These are phyloP conservation scores for Myxozyma monticola DNA, from an alignment of 805 yeast species.

Conservation along the genomic window DNA sequence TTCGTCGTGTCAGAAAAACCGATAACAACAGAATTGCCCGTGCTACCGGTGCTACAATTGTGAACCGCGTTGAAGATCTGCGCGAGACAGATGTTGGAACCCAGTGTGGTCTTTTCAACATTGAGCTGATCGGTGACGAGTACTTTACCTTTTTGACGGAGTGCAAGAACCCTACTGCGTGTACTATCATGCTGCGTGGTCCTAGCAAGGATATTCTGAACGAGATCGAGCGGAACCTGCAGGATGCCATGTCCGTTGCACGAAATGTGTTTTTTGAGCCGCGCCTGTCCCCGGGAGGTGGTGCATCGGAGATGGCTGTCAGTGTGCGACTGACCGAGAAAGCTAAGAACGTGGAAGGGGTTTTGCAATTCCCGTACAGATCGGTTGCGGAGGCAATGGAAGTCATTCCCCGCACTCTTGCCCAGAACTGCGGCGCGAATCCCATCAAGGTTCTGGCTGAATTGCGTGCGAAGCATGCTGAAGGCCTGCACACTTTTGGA, in stretches of 20 bases:
- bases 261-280: slow-evolving; percentile 95
- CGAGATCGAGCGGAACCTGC: slow-evolving; percentile 94
- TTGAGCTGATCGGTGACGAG: slow-evolving; percentile 95
- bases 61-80: slow-evolving; percentile 91
- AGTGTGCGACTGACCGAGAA: slow-evolving; percentile 82
- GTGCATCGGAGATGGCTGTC: slow-evolving; percentile 99
- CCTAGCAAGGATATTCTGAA: slow-evolving; percentile 95
- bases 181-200: slow-evolving; percentile 90
- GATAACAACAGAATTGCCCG: slow-evolving; percentile 96
- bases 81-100: slow-evolving; percentile 88
- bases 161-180: slow-evolving; percentile 85
- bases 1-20: slow-evolving; percentile 91
- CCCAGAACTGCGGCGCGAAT: slow-evolving; percentile 97
- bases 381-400: slow-evolving; percentile 99
- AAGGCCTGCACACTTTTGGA: slow-evolving; percentile 79
- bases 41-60: slow-evolving; percentile 97
- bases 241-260: slow-evolving; percentile 98
- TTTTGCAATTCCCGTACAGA: slow-evolving; percentile 97
- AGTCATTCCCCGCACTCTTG: slow-evolving; percentile 94
- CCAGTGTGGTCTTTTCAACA: slow-evolving; percentile 85
- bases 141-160: slow-evolving; percentile 83
- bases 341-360: slow-evolving; percentile 90
- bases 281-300: slow-evolving; percentile 95
- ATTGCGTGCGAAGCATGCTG: slow-evolving; percentile 94
- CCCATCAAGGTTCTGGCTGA: slow-evolving; percentile 87